Evolutionary conservation across 2,329 filamentous ascomycete genomes (phyloP), one percentile per base, ranked within the genome.

Genomic region (Fusarium oligoseptatum): DNA sequence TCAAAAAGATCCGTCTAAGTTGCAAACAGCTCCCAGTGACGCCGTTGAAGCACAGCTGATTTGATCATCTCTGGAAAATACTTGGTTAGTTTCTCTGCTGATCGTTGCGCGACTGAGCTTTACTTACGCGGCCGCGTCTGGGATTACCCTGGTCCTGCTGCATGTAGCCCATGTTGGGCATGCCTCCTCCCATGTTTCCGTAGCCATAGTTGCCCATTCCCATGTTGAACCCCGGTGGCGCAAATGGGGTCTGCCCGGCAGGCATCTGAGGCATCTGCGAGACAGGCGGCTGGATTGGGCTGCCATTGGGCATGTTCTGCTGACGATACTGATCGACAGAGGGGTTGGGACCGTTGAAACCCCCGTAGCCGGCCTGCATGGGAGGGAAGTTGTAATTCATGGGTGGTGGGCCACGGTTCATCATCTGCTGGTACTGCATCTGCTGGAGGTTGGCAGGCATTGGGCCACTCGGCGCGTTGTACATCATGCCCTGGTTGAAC

Each of bases 371-470:
- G 41, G 86, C 84, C 79, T 88, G 89, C 85, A 92, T 88, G 9
- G 83, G 80, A 5, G 88, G 86, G 77, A 88, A 92, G 81, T 86
- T 91, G 79, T 88, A 90, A 78, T 85, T 87, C 83, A 91, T 87
- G 11, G 87, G 87, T 14, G 88, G 88, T 2, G 83, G 82, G 10
- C 85, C 86, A 20, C 90, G 86, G 56, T 85, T 85, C 81, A 92
- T 85, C 83, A 91, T 85, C 78, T 91, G 90, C 79, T 91, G 89
- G 77, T 89, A 91, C 72, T 90, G 89, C 74, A 91, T 79, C 74
- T 88, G 89, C 78, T 89, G 87, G 69, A 91, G 80, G 74, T 84
- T 86, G 52, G 82, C 84, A 71, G 82, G 72, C 77, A 90, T 85
- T 43, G 86, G 83, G 32, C 84, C 83, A 73, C 83, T 85, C 32